Evolutionary conservation across 1,284 basidiomycete species (phyloP).

Genomic region (Cutaneotrichosporon sp.): DNA sequence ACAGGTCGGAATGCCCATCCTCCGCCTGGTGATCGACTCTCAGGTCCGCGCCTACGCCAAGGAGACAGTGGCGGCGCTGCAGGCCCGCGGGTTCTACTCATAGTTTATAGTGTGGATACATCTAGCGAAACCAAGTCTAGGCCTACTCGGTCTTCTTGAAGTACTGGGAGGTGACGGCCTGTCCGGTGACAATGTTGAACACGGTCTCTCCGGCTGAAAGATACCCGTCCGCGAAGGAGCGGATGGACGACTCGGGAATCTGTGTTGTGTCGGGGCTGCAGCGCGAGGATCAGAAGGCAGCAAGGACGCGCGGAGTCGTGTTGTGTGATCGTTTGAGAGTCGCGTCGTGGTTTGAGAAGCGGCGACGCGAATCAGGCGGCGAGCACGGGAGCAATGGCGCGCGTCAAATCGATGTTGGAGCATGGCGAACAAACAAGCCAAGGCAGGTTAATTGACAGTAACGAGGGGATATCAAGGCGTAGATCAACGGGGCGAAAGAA

Average conservation of each 20-base stretch:
- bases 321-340: too few species aligned
- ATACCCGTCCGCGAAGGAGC: constrained; percentile 72
- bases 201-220: constrained; percentile 81
- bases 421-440: too few species aligned
- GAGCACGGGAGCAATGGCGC: too few species aligned
- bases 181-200: constrained; percentile 74
- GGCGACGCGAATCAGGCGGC: too few species aligned
- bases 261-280: constrained; percentile 61
- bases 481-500: too few species aligned
- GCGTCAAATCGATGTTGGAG: too few species aligned
- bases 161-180: constrained; percentile 73
- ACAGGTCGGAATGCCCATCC: constrained; percentile 48
- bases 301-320: not conserved
- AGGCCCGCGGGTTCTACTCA: constrained; percentile 21
- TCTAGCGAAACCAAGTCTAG: not conserved
- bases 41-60: constrained; percentile 19
- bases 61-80: constrained; percentile 23
- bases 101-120: not conserved
- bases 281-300: not conserved
- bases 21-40: constrained; percentile 41
- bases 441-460: too few species aligned
- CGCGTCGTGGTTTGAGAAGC: too few species aligned
- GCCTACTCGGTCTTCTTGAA: constrained; percentile 48
- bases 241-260: constrained; percentile 70
- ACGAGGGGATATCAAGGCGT: too few species aligned